Conservation (phyloP, 2,329 filamentous ascomycete species). For the Myotisia sp. region DNA sequence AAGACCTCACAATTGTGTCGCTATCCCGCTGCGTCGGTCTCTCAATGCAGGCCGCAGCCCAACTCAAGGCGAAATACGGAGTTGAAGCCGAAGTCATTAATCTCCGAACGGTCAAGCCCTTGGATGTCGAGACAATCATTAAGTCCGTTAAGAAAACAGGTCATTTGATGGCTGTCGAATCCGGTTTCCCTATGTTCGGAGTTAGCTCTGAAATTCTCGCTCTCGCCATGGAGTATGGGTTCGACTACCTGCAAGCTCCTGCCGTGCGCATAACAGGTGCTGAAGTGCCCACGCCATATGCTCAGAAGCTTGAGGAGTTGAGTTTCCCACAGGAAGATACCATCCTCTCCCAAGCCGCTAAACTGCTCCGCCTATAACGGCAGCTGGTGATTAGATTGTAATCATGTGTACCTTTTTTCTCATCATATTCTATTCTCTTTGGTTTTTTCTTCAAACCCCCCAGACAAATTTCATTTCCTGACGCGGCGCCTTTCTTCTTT, state of each 20-base stretch:
- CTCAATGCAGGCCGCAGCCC: slow-evolving; percentile 72
- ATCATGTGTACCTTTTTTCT: background rate
- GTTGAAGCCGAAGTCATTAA: slow-evolving; percentile 95
- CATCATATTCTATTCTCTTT: background rate
- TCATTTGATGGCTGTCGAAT: slow-evolving; percentile 81
- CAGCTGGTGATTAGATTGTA: too few relatives aligned
- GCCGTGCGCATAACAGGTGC: slow-evolving; percentile 90
- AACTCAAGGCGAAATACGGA: slow-evolving; percentile 90
- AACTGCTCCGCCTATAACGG: slow-evolving; percentile 66
- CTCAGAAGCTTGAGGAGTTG: slow-evolving; percentile 85
- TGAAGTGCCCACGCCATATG: slow-evolving; percentile 94
- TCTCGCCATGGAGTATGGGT: slow-evolving; percentile 90
- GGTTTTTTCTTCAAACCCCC: background rate
- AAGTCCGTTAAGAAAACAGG: slow-evolving; percentile 98
- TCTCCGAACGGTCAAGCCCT: slow-evolving; percentile 89
- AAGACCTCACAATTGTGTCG: slow-evolving; percentile 89
- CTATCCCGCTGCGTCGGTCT: slow-evolving; percentile 93
- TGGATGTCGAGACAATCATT: slow-evolving; percentile 88
- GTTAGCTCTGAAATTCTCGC: slow-evolving; percentile 87
- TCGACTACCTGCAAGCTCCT: slow-evolving; percentile 92
- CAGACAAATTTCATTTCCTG: background rate
- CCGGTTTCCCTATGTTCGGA: slow-evolving; percentile 89
- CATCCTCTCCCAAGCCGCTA: slow-evolving; percentile 77
- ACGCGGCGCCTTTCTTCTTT: background rate
- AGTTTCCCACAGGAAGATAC: slow-evolving; percentile 79